Base-by-base conservation (phyloP, 352 stramenopile species). In the Aphanomyces stellatus region DNA sequence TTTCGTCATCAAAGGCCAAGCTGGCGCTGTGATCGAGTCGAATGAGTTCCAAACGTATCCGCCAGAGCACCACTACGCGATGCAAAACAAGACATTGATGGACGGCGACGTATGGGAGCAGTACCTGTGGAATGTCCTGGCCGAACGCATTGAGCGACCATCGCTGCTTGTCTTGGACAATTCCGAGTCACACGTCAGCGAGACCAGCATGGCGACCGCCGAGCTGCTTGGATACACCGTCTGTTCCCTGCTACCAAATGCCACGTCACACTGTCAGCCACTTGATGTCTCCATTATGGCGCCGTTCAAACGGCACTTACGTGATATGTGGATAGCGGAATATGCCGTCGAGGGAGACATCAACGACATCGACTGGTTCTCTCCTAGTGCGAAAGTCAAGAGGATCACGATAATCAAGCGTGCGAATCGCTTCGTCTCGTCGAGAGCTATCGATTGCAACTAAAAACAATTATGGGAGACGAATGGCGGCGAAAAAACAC, bases 51-150 rank as follows among this genome's bases (percentile, higher is more conserved):
- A 37, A 0, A 34, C n/a, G 0, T 76, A 72, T 34, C 51, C 69
- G n/a, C 3, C n/a, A 0, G 69, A 49, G 2, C 64, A 76, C 25
- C 40, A 28, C 19, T 72, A 72, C 25, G 35, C 64, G 0, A 65
- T 76, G 0, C 68, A 72, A 40, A 15, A 66, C 17, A 76, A 76
- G 34, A 64, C 48, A 4, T 74, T 62, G 59, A 72, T 74, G 69
- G 69, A 72, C 37, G 31, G 24, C 2, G 2, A 0, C 0, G 61
- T 59, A 13, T 72, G 71, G 71, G 1, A 28, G 3, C 1, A 17
- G 6, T 74, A 76, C 43, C 55, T 71, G 4, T 24, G n/a, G 2
- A 17, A 67, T 5, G 65, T 35, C 28, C 53, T 74, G 0, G 1
- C 4, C 7, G 37, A 17, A 11, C 13, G 71, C 25, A 49, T 76